These are phyloP conservation scores for Kernera saxatilis DNA, from an alignment of 345 rosid genomes.

Conservation along the genomic window DNA sequence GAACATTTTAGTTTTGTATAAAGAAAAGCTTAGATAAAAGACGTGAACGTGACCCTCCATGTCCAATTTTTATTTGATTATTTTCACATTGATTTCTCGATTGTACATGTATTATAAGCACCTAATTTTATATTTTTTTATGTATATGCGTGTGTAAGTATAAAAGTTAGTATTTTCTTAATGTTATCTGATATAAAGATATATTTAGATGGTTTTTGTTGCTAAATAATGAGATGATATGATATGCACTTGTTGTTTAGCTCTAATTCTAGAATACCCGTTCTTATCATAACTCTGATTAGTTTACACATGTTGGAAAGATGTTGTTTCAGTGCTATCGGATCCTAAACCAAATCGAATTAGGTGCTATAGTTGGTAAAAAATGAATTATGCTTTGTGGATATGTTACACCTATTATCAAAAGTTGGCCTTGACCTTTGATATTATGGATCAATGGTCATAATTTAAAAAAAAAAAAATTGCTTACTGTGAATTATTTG, in stretches of 20 bases:
- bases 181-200: neutral
- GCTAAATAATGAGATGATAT: neutral
- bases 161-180: neutral
- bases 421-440: no score
- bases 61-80: neutral
- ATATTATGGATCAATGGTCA: no score
- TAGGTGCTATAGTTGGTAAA: neutral
- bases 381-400: no score
- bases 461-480: no score
- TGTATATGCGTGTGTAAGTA: neutral
- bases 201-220: neutral
- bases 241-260: neutral
- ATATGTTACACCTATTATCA: no score
- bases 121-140: neutral
- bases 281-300: neutral
- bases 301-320: neutral
- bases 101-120: neutral
- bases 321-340: neutral
- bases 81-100: neutral
- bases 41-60: slow-evolving; percentile 22
- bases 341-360: neutral
- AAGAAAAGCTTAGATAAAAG: neutral
- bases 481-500: no score
- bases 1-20: slow-evolving; percentile 19
- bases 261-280: neutral